Base-by-base conservation (phyloP, 2,329 filamentous ascomycete genomes). In the Aureobasidium sp. region DNA sequence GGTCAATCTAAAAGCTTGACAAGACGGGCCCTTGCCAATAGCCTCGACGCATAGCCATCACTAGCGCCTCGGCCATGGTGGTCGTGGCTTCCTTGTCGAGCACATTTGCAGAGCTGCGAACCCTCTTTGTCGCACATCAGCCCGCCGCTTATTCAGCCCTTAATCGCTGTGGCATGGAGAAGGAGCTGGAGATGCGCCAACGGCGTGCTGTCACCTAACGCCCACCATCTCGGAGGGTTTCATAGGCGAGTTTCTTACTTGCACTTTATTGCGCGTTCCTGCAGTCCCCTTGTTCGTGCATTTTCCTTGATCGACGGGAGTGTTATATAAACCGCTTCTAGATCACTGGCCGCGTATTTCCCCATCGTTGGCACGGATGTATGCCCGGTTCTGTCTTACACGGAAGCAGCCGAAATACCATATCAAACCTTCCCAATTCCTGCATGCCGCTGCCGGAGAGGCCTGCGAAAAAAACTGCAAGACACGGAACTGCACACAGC, bases 1-100 rank as follows among this genome's bases (percentile, higher is more conserved):
- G 51, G 21, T n/a, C 36, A 42, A 57, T 57, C 39, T 57, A 57
- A 57, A 57, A 57, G 39, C 53, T 57, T 57, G 53, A 57, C 53
- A 34, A 21, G 39, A 36, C 39, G 53, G 21, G 50, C 36, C 53
- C 41, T 45, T 57, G 53, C 53, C 53, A 57, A 57, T 57, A 57
- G 53, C 39, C 39, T 57, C 53, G 53, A 57, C 27, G 53, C 53
- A 57, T 57, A 57, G 53, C 53, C 53, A 57, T 41, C 41, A 57
- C 53, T 57, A 57, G 53, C 53, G 53, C 53, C 21, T 36, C 30
- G 41, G 30, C 39, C 27, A 45, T 34, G 53, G 41, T 29, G 53
- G 27, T 45, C 39, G 53, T 57, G 53, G 53, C 53, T 57, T 44
- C 47, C 51, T 10, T 57, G n/a, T 57, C n/a, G 30, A 57, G 53